Evolutionary conservation across 768 basidiomycete species (phyloP), one percentile per base, ranked within the genome.

Genomic region (Pisolithus microcarpus): DNA sequence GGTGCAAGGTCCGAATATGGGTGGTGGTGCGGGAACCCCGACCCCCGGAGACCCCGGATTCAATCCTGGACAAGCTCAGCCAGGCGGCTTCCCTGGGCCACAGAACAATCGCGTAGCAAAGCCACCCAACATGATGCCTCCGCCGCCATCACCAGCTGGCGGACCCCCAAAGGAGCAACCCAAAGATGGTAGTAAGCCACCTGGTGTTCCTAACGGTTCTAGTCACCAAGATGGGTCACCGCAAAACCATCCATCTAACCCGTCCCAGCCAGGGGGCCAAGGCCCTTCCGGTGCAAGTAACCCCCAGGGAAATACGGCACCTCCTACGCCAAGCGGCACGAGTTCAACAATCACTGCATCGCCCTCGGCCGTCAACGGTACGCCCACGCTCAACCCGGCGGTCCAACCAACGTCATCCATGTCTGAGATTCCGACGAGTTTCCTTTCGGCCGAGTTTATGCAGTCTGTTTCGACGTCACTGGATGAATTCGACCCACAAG

Each of bases 81-180:
- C 56, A n/a, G 61, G 64, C 10, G 58, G 56, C n/a, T 71, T 72
- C 46, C 51, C 66, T 56, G 53, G 70, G 50, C 47, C 68, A 19
- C 60, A 66, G 67, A 53, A 65, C 65, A 52, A 52, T 54, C 58
- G 61, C 50, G 37, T 59, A 57, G 68, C 54, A 23, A 72, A 72
- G 48, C 61, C 70, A 1, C 74, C 71, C 69, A 65, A 61, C 15
- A 79, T 78, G 76, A 70, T 73, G 64, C 58, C 62, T n/a, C 79
- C 79, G 0, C 79, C 76, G 10, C 76, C 79, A 5, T 79, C 79
- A 5, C 77, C 81, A 38, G 73, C 71, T 1, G 57, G 61, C 45
- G 60, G 60, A 53, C 64, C 63, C 43, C 52, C 59, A 26, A 63
- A 66, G 53, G 64, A 66, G 48, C 66, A 65, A 50, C 48, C 64